These are phyloP conservation scores for Termitomyces sp. DNA, from an alignment of 768 basidiomycete genomes.

Conservation along the genomic window DNA sequence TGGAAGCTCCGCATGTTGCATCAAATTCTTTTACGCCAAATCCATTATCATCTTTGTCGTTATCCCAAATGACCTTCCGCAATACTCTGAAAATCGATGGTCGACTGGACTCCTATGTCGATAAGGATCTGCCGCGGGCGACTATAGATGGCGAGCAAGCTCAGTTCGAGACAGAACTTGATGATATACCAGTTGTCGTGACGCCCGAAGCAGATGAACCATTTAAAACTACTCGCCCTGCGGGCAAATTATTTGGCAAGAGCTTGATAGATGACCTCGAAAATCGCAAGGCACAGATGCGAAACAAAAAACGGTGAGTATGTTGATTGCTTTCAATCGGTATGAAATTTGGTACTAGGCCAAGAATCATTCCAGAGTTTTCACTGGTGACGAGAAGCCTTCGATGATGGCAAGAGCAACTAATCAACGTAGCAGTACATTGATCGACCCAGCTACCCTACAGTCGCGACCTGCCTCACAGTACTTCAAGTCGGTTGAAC, in stretches of 20 bases:
- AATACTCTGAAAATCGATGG: slow-evolving; percentile 72
- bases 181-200: slow-evolving; percentile 24
- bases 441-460: slow-evolving; percentile 69
- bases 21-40: slow-evolving; percentile 78
- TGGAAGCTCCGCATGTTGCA: slow-evolving; percentile 34
- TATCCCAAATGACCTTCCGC: slow-evolving; percentile 84
- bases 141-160: slow-evolving; percentile 76
- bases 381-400: slow-evolving; percentile 83
- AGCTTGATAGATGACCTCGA: slow-evolving; percentile 92
- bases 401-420: slow-evolving; percentile 85
- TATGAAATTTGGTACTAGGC: background rate
- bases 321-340: background rate
- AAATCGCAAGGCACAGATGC: slow-evolving; percentile 75
- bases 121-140: slow-evolving; percentile 61
- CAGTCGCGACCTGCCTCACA: slow-evolving; percentile 43
- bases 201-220: slow-evolving; percentile 22
- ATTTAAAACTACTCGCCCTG: slow-evolving; percentile 41
- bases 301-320: slow-evolving; percentile 73
- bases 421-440: slow-evolving; percentile 51
- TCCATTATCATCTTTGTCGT: slow-evolving; percentile 63
- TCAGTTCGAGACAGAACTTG: slow-evolving; percentile 38
- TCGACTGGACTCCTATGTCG: slow-evolving; percentile 57
- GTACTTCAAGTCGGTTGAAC: slow-evolving; percentile 37
- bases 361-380: slow-evolving; percentile 50
- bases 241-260: slow-evolving; percentile 83